Evolutionary conservation across 2,329 filamentous ascomycete species (phyloP).

Genomic region (Colletotrichum somersetense): DNA sequence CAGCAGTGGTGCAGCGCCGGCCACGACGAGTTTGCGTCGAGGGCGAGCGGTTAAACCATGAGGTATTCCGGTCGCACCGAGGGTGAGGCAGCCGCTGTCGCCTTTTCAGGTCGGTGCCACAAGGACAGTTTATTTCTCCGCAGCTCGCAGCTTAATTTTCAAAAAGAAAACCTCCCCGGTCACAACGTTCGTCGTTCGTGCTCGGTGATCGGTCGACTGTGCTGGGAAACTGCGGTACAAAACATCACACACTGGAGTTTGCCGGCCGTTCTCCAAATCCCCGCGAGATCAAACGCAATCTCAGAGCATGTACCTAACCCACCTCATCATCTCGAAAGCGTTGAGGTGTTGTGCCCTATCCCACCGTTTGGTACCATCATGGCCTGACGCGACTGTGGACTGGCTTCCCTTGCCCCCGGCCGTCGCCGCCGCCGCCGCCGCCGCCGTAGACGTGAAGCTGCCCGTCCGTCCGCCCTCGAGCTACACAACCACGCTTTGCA

Average conservation of each 20-base stretch:
- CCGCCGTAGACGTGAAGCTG: constrained; percentile 29
- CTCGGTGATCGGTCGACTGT: background rate
- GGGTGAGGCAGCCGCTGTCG: constrained; percentile 35
- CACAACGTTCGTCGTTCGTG: background rate
- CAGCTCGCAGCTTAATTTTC: constrained; percentile 25
- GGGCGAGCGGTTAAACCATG: constrained; percentile 34
- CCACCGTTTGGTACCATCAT: constrained; percentile 1
- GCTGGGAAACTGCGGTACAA: background rate
- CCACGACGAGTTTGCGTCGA: constrained; percentile 42
- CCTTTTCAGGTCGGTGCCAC: constrained; percentile 39
- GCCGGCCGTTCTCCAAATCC: background rate
- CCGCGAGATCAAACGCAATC: background rate
- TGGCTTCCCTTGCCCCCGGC: constrained; percentile 28
- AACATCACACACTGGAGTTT: background rate
- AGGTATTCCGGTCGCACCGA: constrained; percentile 30
- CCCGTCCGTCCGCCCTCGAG: constrained; percentile 20
- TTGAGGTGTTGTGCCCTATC: background rate
- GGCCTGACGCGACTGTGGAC: constrained; percentile 44
- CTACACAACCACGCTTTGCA: constrained; percentile 45
- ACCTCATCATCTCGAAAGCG: background rate
- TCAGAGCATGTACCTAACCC: background rate
- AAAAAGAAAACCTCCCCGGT: background rate
- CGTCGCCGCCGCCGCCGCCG: background rate
- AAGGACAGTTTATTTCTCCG: constrained; percentile 12
- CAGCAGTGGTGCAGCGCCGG: constrained; percentile 34